Base-by-base conservation (phyloP, 2,329 filamentous ascomycete genomes). In the Eutypa lata region DNA sequence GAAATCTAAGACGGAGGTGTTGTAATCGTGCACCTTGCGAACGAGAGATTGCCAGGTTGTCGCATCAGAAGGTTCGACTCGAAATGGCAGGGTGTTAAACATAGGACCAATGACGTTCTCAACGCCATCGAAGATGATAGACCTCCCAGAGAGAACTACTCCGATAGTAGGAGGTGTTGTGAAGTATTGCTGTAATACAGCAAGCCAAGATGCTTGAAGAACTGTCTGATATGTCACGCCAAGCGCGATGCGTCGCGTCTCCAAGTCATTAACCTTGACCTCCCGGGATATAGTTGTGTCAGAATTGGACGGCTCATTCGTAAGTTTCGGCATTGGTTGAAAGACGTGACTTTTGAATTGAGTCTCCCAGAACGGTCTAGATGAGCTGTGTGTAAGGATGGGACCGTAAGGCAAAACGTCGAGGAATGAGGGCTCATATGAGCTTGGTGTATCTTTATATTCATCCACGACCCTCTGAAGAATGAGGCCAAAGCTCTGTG, bases 11-110 rank as follows among this genome's bases (percentile, higher is more conserved):
- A 82, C 78, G 0, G 80, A 73, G 1, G 84, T 79, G 64, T 90
- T 90, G 65, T 88, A 91, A 0, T 82, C 71, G 61, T 96, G 90
- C 55, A 88, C 90, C 48, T 75, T 72, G 16, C 72, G 75, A 21
- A 91, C 74, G 1, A 91, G 68, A 0, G 81, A 76, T 1, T 71
- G 66, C 83, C 88, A 91, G 0, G 77, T 83, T 4, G 78, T 73
- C 0, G 69, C 63, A 0, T 67, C 57, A 7, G 70, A 55, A 14
- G 80, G 58, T 6, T 72, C 65, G 33, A 84, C 70, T 51, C 82
- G 78, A 65, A 88, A 91, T 0, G 92, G 91, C 1, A 97, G 74
- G 0, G 91, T 96, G 65, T 97, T 97, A 78, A 97, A 96, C 19
- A 97, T 73, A 0, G 93, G 92, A 0, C 92, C 93, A 42, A 94